phyloP scores from a whole-genome alignment of 2,329 filamentous ascomycete species.

The Aspergillus carbonarius region DNA sequence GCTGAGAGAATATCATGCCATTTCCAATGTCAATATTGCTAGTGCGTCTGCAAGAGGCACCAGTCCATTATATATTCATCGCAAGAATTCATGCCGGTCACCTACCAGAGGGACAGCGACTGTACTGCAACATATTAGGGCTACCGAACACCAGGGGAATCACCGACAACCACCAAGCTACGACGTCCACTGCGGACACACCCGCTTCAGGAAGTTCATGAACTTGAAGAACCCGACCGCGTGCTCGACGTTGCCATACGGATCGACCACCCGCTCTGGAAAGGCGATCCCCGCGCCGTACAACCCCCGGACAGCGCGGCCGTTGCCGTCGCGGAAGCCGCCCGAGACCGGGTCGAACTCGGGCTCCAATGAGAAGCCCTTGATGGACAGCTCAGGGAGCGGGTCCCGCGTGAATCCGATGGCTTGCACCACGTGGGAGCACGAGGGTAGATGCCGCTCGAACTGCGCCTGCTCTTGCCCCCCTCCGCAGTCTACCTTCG shows the following conservation, averaged over 20 bases:
- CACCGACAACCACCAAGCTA: not conserved
- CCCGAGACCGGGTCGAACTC: slow-evolving; percentile 40
- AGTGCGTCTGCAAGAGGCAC: not conserved
- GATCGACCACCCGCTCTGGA: slow-evolving; percentile 61
- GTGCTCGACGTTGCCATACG: slow-evolving; percentile 60
- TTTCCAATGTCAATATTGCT: not conserved
- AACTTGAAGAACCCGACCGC: slow-evolving; percentile 66
- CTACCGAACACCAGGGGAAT: not conserved
- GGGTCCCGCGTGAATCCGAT: slow-evolving; percentile 57
- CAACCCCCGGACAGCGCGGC: slow-evolving; percentile 50
- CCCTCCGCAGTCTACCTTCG: slow-evolving; percentile 47
- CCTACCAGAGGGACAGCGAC: not conserved
- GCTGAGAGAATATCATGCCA: too few relatives aligned
- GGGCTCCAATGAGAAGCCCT: slow-evolving; percentile 26
- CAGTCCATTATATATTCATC: not conserved
- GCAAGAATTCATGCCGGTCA: not conserved
- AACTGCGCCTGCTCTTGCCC: slow-evolving; percentile 49
- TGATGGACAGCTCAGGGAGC: slow-evolving; percentile 48
- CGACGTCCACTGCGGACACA: slow-evolving; percentile 51
- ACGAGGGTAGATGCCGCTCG: slow-evolving; percentile 48
- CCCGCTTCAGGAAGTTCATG: slow-evolving; percentile 61
- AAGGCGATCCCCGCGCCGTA: slow-evolving; percentile 65
- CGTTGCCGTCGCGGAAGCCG: slow-evolving; percentile 48
- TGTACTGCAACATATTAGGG: not conserved
- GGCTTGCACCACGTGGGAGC: slow-evolving; percentile 57